Conservation (phyloP, 495 filamentous ascomycete genomes). For the Aspergillus conjunctus region DNA sequence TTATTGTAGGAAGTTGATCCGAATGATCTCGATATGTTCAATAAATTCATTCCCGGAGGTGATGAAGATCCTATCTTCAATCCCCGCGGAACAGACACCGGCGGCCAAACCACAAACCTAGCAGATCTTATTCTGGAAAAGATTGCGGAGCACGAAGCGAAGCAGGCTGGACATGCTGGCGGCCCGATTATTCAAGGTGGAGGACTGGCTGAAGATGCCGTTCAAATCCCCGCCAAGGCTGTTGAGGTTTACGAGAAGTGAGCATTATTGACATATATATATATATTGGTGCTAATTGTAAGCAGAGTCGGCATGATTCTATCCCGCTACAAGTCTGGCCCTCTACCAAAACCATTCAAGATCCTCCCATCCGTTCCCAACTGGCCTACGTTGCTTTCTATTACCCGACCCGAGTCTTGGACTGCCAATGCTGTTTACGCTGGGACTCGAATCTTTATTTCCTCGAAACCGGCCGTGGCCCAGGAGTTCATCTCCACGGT, state of each 20-base stretch:
- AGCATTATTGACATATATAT: slow-evolving; percentile 24
- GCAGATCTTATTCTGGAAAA: slow-evolving; percentile 91
- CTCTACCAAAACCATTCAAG: slow-evolving; percentile 96
- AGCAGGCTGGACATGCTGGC: slow-evolving; percentile 44
- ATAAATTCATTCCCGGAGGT: slow-evolving; percentile 75
- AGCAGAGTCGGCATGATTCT: slow-evolving; percentile 80
- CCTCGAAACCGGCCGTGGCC: slow-evolving; percentile 70
- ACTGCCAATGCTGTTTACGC: slow-evolving; percentile 85
- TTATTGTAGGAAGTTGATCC: slow-evolving; percentile 72
- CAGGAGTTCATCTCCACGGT: slow-evolving; percentile 81
- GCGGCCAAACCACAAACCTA: slow-evolving; percentile 70
- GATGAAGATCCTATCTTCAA: slow-evolving; percentile 53
- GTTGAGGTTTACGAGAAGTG: slow-evolving; percentile 93
- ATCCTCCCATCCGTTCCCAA: slow-evolving; percentile 88
- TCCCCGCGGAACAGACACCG: slow-evolving; percentile 47
- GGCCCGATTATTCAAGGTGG: slow-evolving; percentile 48
- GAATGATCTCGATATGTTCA: slow-evolving; percentile 86
- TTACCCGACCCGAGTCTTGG: slow-evolving; percentile 83
- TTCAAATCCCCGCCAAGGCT: slow-evolving; percentile 85
- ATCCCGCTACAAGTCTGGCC: slow-evolving; percentile 90
- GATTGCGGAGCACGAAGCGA: slow-evolving; percentile 89
- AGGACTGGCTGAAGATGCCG: slow-evolving; percentile 70
- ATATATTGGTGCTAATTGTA: slow-evolving; percentile 22
- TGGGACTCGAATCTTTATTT: slow-evolving; percentile 86
- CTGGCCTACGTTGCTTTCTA: slow-evolving; percentile 82